phyloP scores from a whole-genome alignment of 2,329 filamentous ascomycete genomes.

The Claviceps humidiphila region DNA sequence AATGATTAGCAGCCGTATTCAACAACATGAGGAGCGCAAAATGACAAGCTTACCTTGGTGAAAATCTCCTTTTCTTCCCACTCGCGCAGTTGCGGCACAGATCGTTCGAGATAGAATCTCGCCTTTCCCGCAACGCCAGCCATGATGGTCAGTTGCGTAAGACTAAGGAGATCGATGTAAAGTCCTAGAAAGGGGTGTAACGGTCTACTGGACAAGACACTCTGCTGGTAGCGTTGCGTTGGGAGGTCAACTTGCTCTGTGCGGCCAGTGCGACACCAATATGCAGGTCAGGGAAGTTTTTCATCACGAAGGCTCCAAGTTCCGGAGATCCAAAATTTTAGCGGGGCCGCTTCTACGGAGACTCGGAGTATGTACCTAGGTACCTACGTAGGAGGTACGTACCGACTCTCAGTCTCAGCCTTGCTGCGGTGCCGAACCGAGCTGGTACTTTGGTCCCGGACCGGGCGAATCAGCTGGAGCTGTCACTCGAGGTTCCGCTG shows the following conservation, averaged over 20 bases:
- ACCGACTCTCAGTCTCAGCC: no score
- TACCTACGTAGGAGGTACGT: no score
- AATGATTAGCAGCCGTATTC: neutral
- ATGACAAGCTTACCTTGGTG: constrained; percentile 42
- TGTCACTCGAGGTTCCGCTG: no score
- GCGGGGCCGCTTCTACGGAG: constrained; percentile 7
- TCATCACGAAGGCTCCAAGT: constrained; percentile 5
- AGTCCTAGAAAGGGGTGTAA: neutral
- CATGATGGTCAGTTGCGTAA: constrained; percentile 36
- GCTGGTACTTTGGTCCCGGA: neutral
- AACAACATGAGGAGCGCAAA: neutral
- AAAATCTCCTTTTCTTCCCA: constrained; percentile 90
- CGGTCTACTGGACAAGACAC: neutral
- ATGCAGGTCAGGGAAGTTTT: constrained; percentile 35
- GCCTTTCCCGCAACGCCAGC: constrained; percentile 83
- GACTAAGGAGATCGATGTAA: neutral
- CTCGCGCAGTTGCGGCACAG: constrained; percentile 82
- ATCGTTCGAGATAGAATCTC: constrained; percentile 85
- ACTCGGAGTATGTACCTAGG: no score
- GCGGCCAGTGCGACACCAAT: neutral
- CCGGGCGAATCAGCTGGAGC: neutral
- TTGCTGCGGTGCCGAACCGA: no score
- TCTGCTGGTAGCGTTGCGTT: neutral
- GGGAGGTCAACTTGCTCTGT: neutral
- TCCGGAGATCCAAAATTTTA: constrained; percentile 10